Evolutionary conservation across 208 protist species (phyloP).

Genomic region (Acanthamoeba healyi): DNA sequence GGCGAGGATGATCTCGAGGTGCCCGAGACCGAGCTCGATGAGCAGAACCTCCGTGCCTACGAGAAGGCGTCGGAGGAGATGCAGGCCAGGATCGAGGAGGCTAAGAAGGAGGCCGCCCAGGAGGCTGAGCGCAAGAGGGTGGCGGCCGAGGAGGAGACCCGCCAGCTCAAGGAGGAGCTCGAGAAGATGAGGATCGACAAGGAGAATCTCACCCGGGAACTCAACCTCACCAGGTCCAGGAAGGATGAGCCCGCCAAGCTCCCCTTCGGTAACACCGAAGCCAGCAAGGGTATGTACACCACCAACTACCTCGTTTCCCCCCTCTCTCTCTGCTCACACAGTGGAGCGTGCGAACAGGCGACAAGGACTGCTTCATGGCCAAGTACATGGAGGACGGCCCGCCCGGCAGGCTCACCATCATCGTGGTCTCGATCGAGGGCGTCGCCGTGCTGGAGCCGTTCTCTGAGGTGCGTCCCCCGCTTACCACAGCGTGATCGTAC

Average conservation of each 20-base stretch:
- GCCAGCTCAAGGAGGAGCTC: background rate
- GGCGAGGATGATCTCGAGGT: background rate
- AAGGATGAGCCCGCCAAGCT: background rate
- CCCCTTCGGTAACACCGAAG: constrained; percentile 3
- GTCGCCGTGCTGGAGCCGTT: background rate
- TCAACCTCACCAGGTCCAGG: background rate
- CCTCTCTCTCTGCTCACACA: background rate
- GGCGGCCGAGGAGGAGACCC: background rate
- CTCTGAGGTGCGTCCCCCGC: background rate
- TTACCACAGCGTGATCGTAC: too few species aligned
- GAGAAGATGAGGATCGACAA: background rate
- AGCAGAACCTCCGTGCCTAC: background rate
- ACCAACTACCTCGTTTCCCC: too few species aligned
- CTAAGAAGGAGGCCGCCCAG: background rate
- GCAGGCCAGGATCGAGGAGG: background rate
- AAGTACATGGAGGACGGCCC: constrained; percentile 13
- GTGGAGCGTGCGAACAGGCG: background rate
- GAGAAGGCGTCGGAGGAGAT: constrained; percentile 25
- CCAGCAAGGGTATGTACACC: background rate
- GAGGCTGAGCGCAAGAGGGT: background rate
- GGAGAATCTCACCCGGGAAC: background rate
- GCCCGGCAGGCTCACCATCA: background rate
- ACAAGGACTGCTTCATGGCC: constrained; percentile 24
- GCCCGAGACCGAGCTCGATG: background rate
- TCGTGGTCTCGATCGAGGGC: constrained; percentile 13